Conservation (phyloP, 148 eudicot genomes). For the Nepenthes mirabilis region DNA sequence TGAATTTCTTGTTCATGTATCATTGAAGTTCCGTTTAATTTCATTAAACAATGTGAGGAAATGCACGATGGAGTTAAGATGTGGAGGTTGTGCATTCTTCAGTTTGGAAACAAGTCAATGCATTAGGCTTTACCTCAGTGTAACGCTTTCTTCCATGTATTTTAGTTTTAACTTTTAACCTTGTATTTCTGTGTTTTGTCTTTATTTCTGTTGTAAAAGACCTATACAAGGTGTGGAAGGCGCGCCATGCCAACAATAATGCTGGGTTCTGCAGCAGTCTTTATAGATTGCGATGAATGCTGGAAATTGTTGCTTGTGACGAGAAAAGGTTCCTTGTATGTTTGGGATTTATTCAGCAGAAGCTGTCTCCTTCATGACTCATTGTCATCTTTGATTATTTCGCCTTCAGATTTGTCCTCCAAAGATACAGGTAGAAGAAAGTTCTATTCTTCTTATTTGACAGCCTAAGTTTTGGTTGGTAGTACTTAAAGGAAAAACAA, state of each 20-base stretch:
- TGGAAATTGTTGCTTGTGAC: constrained; percentile 94
- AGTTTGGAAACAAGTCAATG: too few species aligned
- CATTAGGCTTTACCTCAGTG: too few species aligned
- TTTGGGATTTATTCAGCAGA: constrained; percentile 83
- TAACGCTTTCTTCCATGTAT: too few species aligned
- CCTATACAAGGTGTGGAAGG: constrained; percentile 89
- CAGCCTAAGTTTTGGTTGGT: too few species aligned
- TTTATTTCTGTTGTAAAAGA: constrained; percentile 27
- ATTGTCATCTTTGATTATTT: constrained; percentile 49
- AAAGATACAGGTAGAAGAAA: constrained; percentile 46
- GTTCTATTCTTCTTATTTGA: too few species aligned
- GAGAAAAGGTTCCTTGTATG: constrained; percentile 62
- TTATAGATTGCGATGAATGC: constrained; percentile 82
- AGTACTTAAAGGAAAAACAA: too few species aligned
- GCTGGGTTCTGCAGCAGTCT: constrained; percentile 86
- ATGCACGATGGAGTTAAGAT: too few species aligned
- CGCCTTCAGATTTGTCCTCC: constrained; percentile 14
- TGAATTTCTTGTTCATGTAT: too few species aligned
- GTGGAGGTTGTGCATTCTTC: too few species aligned
- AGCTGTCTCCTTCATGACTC: constrained; percentile 88
- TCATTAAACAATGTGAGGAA: too few species aligned
- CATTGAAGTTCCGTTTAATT: too few species aligned
- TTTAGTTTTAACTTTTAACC: neutral
- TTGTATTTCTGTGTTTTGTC: constrained; percentile 5
- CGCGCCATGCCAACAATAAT: constrained; percentile 91